These are phyloP conservation scores for Pseudoneurospora amorphoporcata DNA, from an alignment of 495 filamentous ascomycete genomes.

Conservation along the genomic window DNA sequence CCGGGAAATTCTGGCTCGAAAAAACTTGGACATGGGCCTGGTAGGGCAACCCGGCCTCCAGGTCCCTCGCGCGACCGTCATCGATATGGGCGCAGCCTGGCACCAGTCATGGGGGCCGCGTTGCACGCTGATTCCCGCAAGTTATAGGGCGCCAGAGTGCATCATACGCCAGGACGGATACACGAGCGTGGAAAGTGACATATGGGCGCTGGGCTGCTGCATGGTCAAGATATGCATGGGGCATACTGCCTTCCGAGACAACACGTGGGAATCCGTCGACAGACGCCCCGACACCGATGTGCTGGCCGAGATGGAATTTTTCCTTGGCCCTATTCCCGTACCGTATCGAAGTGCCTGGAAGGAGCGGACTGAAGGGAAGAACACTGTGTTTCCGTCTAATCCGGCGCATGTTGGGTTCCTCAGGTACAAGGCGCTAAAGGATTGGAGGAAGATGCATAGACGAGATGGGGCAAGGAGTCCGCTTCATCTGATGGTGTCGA, in stretches of 20 bases:
- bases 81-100: neutral
- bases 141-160: neutral
- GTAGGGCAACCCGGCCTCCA: neutral
- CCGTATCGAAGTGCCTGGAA: neutral
- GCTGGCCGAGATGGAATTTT: neutral
- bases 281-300: neutral
- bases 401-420: neutral
- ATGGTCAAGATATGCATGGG: neutral
- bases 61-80: neutral
- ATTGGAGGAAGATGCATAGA: neutral
- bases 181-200: neutral
- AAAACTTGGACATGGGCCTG: neutral
- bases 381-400: neutral
- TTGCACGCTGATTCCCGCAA: neutral
- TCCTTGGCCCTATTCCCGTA: neutral
- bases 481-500: neutral
- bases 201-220: neutral
- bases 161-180: neutral
- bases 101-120: neutral
- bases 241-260: neutral
- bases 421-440: neutral
- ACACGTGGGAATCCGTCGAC: neutral
- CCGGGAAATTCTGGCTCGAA: neutral
- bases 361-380: neutral
- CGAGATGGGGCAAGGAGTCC: neutral